Evolutionary conservation across 1,284 basidiomycete species (phyloP).

Genomic region (Bjerkandera adusta): DNA sequence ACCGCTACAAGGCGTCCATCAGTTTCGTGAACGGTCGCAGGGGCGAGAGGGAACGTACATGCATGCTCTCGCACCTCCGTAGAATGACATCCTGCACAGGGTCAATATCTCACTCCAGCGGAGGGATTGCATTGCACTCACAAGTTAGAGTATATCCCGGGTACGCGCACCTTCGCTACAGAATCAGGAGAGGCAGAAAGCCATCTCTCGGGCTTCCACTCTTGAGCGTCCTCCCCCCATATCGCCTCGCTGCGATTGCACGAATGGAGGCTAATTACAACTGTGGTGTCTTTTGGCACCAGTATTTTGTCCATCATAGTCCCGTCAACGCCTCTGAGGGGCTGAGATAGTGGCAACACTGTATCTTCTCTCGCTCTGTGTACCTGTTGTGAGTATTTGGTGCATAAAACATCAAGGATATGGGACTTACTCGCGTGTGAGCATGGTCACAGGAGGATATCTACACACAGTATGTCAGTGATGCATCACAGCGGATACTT

Average conservation of each 20-base stretch:
- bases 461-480: neutral
- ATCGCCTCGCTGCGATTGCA: conserved; percentile 47
- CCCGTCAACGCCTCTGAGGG: conserved; percentile 39
- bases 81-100: conserved; percentile 16
- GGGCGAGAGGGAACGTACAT: conserved; percentile 10
- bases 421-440: conserved; percentile 11
- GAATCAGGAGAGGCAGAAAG: conserved; percentile 18
- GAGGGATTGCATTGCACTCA: neutral
- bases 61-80: conserved; percentile 15
- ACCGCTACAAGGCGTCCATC: conserved; percentile 6
- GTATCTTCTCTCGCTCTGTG: conserved; percentile 39
- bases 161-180: conserved; percentile 16
- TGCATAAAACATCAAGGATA: neutral
- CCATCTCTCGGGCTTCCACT: conserved; percentile 24
- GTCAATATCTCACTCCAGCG: neutral
- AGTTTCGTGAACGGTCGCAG: neutral
- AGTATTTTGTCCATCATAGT: conserved; percentile 35
- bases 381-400: neutral
- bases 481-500: neutral
- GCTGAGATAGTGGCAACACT: conserved; percentile 46
- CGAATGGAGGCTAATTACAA: conserved; percentile 37
- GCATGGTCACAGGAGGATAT: conserved; percentile 11
- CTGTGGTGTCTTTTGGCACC: conserved; percentile 42
- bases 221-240: conserved; percentile 36
- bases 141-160: conserved; percentile 17